Conservation (phyloP, 208 protist genomes). For the Leishmania gerbilli region DNA sequence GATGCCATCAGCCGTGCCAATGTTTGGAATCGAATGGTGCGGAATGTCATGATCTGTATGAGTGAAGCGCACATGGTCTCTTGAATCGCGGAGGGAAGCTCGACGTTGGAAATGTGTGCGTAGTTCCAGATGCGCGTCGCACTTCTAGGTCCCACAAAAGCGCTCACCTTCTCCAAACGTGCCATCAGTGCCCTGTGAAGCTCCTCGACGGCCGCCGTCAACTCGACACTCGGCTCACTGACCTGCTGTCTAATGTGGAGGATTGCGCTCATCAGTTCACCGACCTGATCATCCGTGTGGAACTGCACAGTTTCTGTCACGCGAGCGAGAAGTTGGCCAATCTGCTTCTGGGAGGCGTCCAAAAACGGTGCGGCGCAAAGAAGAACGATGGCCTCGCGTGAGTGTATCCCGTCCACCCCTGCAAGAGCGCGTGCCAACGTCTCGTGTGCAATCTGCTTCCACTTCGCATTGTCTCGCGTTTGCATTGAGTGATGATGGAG, state of each 20-base stretch:
- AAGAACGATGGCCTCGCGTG: constrained; percentile 69
- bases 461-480: constrained; percentile 36
- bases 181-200: constrained; percentile 45
- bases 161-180: constrained; percentile 59
- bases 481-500: constrained; percentile 40
- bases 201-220: constrained; percentile 33
- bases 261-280: constrained; percentile 44
- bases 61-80: constrained; percentile 39
- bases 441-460: constrained; percentile 37
- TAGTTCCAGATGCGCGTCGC: constrained; percentile 40
- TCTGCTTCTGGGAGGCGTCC: constrained; percentile 39
- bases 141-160: constrained; percentile 32
- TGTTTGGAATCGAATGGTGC: constrained; percentile 14
- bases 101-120: constrained; percentile 22
- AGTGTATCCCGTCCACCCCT: constrained; percentile 65
- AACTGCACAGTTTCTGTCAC: constrained; percentile 60
- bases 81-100: constrained; percentile 44
- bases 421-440: constrained; percentile 42
- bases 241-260: constrained; percentile 23
- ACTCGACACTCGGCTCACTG: constrained; percentile 25
- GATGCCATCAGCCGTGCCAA: constrained; percentile 31
- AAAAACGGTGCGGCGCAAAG: constrained; percentile 42
- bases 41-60: constrained; percentile 32
- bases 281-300: constrained; percentile 73
- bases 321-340: constrained; percentile 50